Base-by-base conservation (phyloP, 257 asterid genomes). In the Solanum acaule region DNA sequence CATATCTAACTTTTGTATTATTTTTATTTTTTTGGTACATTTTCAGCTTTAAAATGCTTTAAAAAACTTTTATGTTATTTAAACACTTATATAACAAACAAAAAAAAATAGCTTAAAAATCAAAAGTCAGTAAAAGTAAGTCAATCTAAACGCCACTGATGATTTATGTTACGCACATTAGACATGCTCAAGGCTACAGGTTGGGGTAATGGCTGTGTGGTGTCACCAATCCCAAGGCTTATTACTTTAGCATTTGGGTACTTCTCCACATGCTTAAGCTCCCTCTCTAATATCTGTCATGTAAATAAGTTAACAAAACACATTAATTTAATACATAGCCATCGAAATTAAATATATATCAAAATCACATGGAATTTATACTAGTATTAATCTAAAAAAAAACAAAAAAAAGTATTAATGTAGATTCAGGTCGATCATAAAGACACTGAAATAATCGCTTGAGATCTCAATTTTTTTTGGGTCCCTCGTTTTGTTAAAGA, bases 161-260 rank as follows among this genome's bases (percentile, higher is more conserved):
- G 35, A 88, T 91, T 6, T 18, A 89, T 92, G 94, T 94, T 92
- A 95, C 84, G 84, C 84, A 78, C 99, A 73, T 91, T 87, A 61
- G 98, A 96, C 99, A 95, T 96, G 92, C 87, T 92, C 76, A 70
- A 91, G 86, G 99, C 95, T 42, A 95, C 93, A 86, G 86, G 79
- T 37, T 92, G 91, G 10, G 99, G 99, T 73, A 96, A 87, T 31
- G 98, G 99, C 92, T 94, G 90, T 0, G 98, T 94, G 84, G 99
- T 96, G 89, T 96, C 96, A 67, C 99, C 99, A 88, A 96, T 93
- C 35, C 99, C 99, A 37, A 96, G 98, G 90, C 97, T 96, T 89
- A 95, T 94, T 25, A 95, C 91, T 84, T 96, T 93, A 77, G 98
- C 98, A 89, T 94, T 85, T 79, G 98, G 98, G 86, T 94, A 89